Conservation (phyloP, 306 rosid genomes). For the Glycine latifolia region DNA sequence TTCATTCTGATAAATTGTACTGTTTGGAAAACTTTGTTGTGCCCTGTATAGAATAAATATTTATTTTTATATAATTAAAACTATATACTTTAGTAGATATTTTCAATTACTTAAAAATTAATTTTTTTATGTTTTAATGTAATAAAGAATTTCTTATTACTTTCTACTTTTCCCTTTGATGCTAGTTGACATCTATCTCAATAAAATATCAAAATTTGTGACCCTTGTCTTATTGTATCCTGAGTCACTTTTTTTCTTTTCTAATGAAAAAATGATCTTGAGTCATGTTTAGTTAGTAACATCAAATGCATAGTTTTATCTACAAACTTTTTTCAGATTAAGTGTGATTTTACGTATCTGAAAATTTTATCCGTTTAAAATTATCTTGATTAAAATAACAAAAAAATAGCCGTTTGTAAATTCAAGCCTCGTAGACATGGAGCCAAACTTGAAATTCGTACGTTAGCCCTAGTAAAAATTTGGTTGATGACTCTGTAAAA, state of each 20-base stretch:
- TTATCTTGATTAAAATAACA: background rate
- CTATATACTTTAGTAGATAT: background rate
- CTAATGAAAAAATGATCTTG: background rate
- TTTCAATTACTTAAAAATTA: too few relatives aligned
- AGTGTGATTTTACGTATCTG: background rate
- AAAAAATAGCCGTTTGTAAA: background rate
- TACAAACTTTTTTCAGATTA: background rate
- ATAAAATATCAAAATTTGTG: background rate
- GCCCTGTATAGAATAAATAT: too few relatives aligned
- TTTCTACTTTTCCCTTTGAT: background rate
- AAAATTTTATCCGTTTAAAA: background rate
- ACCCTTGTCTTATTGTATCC: background rate
- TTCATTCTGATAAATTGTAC: too few relatives aligned
- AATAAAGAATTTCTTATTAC: background rate
- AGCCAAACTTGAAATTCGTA: too few relatives aligned
- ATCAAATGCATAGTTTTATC: background rate
- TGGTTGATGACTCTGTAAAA: background rate
- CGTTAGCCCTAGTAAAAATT: background rate
- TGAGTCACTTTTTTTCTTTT: background rate
- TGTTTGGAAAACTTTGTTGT: too few relatives aligned
- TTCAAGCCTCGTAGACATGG: background rate
- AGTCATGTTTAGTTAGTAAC: background rate
- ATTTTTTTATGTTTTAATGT: too few relatives aligned
- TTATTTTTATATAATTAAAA: too few relatives aligned
- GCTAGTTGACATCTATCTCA: background rate